Evolutionary conservation across 179 eudicot species (phyloP), one percentile per base, ranked within the genome.

Genomic region (Silene coronaria): DNA sequence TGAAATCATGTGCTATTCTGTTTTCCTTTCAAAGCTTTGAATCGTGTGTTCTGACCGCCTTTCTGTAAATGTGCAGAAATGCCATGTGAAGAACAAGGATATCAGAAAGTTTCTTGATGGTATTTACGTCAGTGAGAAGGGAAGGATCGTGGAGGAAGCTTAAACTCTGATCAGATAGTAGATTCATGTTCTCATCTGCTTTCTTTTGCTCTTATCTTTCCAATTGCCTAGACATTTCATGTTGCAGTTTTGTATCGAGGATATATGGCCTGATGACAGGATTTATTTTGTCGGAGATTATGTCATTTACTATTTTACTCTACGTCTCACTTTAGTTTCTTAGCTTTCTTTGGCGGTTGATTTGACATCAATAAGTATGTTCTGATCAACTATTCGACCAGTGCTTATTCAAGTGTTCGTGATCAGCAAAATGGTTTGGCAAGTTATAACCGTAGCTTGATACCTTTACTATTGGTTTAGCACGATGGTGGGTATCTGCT

Each of bases 81-180:
- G 88, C 36, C 88, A 85, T 78, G 86, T 82, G 61, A 82, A 83
- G 84, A 85, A 82, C 75, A 82, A 83, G 79, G 88, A 85, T 80
- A 82, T 82, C 74, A 70, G 86, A 24, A 85, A 85, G 84, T 85
- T 82, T 53, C 86, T 85, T 55, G 86, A 82, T 21, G 86, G 88
- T 64, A 80, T 82, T 55, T 82, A 85, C n/a, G 86, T 82, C 68
- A 85, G 88, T 11, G 88, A 85, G 80, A 85, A 83, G 80, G 88
- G 82, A 69, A 80, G 75, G 59, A 78, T 85, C 13, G 82, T 7
- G 2, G 84, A 80, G 57, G 88, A 85, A 51, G 85, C 81, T n/a
- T 85, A 58, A 60, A 23, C 28, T 24, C 3, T 60, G 13, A 8
- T 24, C 30, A 23, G 65, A 63, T 30, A 63, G 67, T 63, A 63